phyloP scores from a whole-genome alignment of 2,329 filamentous ascomycete genomes.

The Aschersonia sp. region DNA sequence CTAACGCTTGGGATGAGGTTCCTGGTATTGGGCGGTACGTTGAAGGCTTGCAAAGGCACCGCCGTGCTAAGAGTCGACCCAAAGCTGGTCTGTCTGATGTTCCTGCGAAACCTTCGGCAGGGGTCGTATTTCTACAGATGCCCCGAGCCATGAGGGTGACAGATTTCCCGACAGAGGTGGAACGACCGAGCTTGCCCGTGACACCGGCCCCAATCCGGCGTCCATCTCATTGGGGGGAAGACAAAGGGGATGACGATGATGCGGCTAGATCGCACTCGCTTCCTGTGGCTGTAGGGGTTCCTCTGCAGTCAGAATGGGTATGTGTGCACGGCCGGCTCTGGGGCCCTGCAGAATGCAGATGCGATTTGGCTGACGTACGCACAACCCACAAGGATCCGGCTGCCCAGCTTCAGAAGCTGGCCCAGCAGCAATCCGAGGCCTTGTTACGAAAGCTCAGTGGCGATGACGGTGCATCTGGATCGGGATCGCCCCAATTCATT shows the following conservation, averaged over 20 bases:
- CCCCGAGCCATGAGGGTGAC: conserved; percentile 51
- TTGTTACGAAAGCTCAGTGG: conserved; percentile 38
- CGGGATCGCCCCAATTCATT: conserved; percentile 23
- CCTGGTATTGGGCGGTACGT: conserved; percentile 83
- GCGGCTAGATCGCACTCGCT: conserved; percentile 40
- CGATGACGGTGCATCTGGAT: conserved; percentile 12
- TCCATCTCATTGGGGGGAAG: conserved; percentile 46
- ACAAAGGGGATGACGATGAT: conserved; percentile 26
- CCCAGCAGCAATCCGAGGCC: conserved; percentile 48
- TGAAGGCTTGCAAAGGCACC: conserved; percentile 53
- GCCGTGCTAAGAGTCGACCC: conserved; percentile 19
- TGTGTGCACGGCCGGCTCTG: conserved; percentile 46
- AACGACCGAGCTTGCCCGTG: conserved; percentile 78
- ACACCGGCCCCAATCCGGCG: conserved; percentile 71
- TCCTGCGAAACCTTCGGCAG: not conserved
- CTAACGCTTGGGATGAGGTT: conserved; percentile 88
- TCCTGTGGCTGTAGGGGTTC: conserved; percentile 68
- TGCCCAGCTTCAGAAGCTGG: conserved; percentile 55
- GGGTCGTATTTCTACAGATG: conserved; percentile 6
- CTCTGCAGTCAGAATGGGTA: conserved; percentile 87
- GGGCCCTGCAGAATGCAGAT: conserved; percentile 36
- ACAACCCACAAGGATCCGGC: conserved; percentile 48
- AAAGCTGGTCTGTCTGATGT: not conserved
- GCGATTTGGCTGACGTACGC: conserved; percentile 39
- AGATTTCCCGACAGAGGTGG: conserved; percentile 71